A percentile compares a stretch with the other conserved stretches of the same genome.
phyloP scores from a whole-genome alignment of 768 basidiomycete genomes.

The Amanita phalloides region DNA sequence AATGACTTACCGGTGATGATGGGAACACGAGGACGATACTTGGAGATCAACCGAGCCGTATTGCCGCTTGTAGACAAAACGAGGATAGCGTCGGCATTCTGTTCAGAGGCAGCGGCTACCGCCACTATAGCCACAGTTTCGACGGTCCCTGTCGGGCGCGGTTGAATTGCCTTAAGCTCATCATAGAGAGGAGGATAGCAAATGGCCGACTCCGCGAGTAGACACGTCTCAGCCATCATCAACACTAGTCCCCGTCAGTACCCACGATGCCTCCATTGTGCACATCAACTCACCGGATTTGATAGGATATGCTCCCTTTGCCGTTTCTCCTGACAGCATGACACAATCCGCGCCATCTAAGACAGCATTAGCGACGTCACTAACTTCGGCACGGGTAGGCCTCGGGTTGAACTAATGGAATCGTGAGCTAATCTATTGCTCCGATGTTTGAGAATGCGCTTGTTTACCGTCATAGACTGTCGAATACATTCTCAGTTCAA shows the following conservation, averaged over 20 bases:
- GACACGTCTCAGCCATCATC: constrained; percentile 99
- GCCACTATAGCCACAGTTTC: constrained; percentile 97
- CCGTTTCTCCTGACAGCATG: constrained; percentile 99
- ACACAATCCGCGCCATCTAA: constrained; percentile 99
- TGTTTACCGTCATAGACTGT: constrained; percentile 84
- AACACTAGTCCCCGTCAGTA: constrained; percentile 42
- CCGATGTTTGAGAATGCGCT: not conserved
- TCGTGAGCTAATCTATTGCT: constrained; percentile 6
- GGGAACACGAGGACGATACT: constrained; percentile 88
- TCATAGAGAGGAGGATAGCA: constrained; percentile 93
- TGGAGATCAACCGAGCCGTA: constrained; percentile 91
- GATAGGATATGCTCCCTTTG: constrained; percentile 94
- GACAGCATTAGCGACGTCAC: constrained; percentile 98
- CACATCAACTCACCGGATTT: constrained; percentile 61
- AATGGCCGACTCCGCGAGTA: constrained; percentile 91
- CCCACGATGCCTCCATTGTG: not conserved
- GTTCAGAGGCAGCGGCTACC: constrained; percentile 91
- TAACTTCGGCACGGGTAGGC: constrained; percentile 97
- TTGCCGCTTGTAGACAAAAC: constrained; percentile 96
- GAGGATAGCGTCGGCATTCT: constrained; percentile 88
- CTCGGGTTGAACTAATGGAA: constrained; percentile 81
- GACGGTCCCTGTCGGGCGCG: constrained; percentile 84
- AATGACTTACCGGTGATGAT: constrained; percentile 77
- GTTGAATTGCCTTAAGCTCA: constrained; percentile 68
- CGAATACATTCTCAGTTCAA: constrained; percentile 8